Evolutionary conservation across 2,329 filamentous ascomycete genomes (phyloP), one percentile per base, ranked within the genome.

Genomic region (Calonectria montana): DNA sequence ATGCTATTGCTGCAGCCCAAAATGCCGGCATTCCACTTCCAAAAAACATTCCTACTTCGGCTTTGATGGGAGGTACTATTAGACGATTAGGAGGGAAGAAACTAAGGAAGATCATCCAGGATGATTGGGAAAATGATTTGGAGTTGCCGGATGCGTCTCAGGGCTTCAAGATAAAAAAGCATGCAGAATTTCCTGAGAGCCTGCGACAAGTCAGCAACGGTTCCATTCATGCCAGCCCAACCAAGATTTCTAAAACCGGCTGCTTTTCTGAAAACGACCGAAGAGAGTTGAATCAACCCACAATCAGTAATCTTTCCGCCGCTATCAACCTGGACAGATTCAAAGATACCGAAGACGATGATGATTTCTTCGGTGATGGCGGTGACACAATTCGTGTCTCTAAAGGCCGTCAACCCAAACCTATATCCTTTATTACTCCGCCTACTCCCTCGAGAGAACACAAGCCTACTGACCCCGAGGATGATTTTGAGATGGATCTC

Each of bases 1-100:
- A 97, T 81, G 96, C 97, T 72, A 96, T 99, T 78, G 91, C 94
- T 27, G 94, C 95, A 8, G 96, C 96, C 39, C 94, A 95, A 80
- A 92, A 92, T 81, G 96, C 95, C 29, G 97, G 97, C 76, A 98
- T 99, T 75, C 96, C 97, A 8, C 91, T 98, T 68, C 97, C 97
- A 31, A 87, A 91, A 64, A 96, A 96, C 81, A 91, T 98, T 37
- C 95, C 96, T 1, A 91, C 94, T 35, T 98, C 96, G 23, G 97
- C 97, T 35, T 87, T 99, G 48, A 90, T 97, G 82, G 96, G 96
- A 65, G 97, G 97, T 65, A 96, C 95, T 12, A 98, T 98, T 81
- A 97, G 97, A 85, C 90, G 96, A 77, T 88, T 98, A 39, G 96
- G 96, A 62, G 91, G 91, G 71, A 90, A 91, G 76, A 95, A 93